A percentile compares a stretch with the other conserved stretches of the same genome.
These are phyloP conservation scores for Hymenoscyphus fraxineus DNA, from an alignment of 2,329 filamentous ascomycete genomes.

Conservation along the genomic window DNA sequence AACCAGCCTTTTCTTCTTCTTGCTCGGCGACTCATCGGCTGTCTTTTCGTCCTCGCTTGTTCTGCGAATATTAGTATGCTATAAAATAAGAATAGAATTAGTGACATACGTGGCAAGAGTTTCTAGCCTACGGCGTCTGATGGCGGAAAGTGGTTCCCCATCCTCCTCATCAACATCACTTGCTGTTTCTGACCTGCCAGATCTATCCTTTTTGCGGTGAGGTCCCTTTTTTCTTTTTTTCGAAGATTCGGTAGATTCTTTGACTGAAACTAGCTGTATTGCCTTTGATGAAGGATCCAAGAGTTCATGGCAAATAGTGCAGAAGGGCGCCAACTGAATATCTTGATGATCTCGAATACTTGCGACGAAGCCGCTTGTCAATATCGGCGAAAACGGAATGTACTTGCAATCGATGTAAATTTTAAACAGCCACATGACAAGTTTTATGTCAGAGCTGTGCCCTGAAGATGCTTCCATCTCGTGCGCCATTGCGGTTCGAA, in stretches of 20 bases:
- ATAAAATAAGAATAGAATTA: not conserved
- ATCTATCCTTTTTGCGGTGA: not conserved
- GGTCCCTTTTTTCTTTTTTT: not conserved
- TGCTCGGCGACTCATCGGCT: slow-evolving; percentile 18
- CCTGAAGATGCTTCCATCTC: not conserved
- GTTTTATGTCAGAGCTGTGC: slow-evolving; percentile 11
- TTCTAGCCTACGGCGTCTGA: slow-evolving; percentile 37
- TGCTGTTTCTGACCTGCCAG: not conserved
- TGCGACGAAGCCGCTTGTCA: slow-evolving; percentile 13
- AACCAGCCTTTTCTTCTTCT: slow-evolving; percentile 40
- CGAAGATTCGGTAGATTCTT: not conserved
- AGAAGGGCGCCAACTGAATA: not conserved
- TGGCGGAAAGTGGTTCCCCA: slow-evolving; percentile 35
- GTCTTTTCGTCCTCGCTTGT: slow-evolving; percentile 13
- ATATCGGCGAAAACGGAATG: slow-evolving; percentile 9
- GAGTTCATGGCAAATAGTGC: not conserved
- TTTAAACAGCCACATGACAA: slow-evolving; percentile 27
- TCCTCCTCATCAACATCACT: slow-evolving; percentile 24
- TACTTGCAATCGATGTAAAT: slow-evolving; percentile 34
- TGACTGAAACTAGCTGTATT: not conserved
- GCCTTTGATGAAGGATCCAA: not conserved
- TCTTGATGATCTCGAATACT: slow-evolving; percentile 18
- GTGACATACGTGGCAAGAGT: slow-evolving; percentile 16
- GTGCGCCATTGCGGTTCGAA: not conserved
- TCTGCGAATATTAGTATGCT: not conserved